Conservation (phyloP, 495 filamentous ascomycete genomes). For the Penicillium silybi region DNA sequence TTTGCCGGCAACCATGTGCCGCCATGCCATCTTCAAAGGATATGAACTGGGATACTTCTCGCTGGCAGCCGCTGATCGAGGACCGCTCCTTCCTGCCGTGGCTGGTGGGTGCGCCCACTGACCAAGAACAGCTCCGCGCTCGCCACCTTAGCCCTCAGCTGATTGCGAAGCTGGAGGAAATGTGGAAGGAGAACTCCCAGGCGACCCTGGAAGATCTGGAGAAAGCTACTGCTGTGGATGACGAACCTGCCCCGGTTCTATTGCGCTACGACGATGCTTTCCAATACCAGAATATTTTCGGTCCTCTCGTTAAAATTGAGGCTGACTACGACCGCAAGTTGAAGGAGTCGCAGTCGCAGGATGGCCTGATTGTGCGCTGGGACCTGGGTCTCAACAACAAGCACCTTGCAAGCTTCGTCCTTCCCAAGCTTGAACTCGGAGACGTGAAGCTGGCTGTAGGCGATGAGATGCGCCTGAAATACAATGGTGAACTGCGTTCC, state of each 20-base stretch:
- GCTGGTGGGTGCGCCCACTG: slow-evolving; percentile 85
- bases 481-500: slow-evolving; percentile 88
- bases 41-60: slow-evolving; percentile 99
- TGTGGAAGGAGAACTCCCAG: slow-evolving; percentile 95
- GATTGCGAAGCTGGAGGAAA: slow-evolving; percentile 95
- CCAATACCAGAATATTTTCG: slow-evolving; percentile 99
- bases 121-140: slow-evolving; percentile 93
- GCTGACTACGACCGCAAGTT: slow-evolving; percentile 99
- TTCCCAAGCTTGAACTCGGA: slow-evolving; percentile 95
- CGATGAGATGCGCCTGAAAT: slow-evolving; percentile 97
- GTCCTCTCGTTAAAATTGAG: slow-evolving; percentile 97
- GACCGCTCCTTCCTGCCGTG: slow-evolving; percentile 93
- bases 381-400: slow-evolving; percentile 97
- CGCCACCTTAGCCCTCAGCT: slow-evolving; percentile 91
- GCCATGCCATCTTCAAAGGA: slow-evolving; percentile 95
- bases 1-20: slow-evolving; percentile 95
- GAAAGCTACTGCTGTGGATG: slow-evolving; percentile 88
- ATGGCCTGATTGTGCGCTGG: slow-evolving; percentile 91
- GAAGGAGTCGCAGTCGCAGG: slow-evolving; percentile 96
- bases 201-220: slow-evolving; percentile 92
- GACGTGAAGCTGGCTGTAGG: slow-evolving; percentile 98
- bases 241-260: slow-evolving; percentile 90
- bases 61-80: slow-evolving; percentile 97
- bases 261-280: slow-evolving; percentile 96
- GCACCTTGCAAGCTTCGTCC: slow-evolving; percentile 90